These are phyloP conservation scores for Paratinospora sagittata DNA, from an alignment of 164 flowering plant species.

Conservation along the genomic window DNA sequence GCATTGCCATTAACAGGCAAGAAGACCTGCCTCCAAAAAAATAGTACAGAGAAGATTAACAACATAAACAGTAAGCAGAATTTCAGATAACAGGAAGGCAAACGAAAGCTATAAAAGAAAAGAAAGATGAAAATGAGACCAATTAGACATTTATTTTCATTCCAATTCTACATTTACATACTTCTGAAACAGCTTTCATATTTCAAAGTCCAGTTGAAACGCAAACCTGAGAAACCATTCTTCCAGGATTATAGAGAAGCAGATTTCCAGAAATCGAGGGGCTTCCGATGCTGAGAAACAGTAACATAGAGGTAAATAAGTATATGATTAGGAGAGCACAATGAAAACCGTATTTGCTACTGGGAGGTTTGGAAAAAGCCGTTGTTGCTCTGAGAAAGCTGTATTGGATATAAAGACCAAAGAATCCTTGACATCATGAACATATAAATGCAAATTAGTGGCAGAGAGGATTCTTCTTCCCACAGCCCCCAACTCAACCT, in stretches of 20 bases:
- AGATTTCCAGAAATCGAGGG: constrained; percentile 54
- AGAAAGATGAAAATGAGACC: neutral
- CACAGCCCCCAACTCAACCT: neutral
- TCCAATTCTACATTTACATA: neutral
- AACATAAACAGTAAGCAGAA: neutral
- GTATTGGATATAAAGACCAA: neutral
- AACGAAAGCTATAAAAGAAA: neutral
- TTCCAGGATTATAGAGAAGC: constrained; percentile 25
- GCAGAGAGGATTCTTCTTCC: neutral
- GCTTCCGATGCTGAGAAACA: constrained; percentile 54
- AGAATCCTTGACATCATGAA: neutral
- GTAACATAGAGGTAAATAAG: neutral
- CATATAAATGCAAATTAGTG: neutral
- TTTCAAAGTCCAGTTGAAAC: neutral
- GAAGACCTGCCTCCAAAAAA: neutral
- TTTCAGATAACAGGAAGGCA: neutral
- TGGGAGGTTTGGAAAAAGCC: neutral
- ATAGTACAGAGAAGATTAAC: neutral
- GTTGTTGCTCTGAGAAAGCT: neutral
- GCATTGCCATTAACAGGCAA: too few species aligned
- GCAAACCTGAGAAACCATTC: neutral
- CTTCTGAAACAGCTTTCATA: neutral
- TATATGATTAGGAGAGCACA: neutral
- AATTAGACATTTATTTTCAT: constrained; percentile 1
- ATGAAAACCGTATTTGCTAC: neutral